Base-by-base conservation (phyloP, 176 grass and related monocot species). In the Neostapfia colusana region DNA sequence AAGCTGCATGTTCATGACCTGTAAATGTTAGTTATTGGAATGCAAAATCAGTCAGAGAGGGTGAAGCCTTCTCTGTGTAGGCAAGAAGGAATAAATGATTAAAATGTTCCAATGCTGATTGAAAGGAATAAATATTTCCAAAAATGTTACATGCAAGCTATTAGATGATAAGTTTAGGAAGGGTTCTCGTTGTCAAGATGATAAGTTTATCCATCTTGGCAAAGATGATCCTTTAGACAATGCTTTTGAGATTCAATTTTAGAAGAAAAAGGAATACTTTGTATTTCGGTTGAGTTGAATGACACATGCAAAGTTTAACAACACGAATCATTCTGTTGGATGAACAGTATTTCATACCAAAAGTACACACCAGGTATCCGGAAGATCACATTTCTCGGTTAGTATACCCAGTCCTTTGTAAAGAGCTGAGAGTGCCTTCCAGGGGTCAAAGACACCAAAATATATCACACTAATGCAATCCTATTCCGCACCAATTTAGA, bases 1-100 rank as follows among this genome's bases (percentile, higher is more conserved):
- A 99, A 92, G 96, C 89, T 83, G 88, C 92, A 72, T 99, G 96
- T 72, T 92, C 87, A 53, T 92, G 76, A 87, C 79, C 72, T 40
- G 64, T 77, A 72, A 57, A 63, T 69, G 50, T 31, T 79, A 42
- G 13, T 56, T 76, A 48, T 57, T 80, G 70, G 86, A 65, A 84
- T 64, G 46, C 4, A 74, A 70, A 53, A 80, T 78, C 65, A 71
- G 27, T 65, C 39, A 7, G 26, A 78, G 75, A 75, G 70, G 86
- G 31, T 65, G 76, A 88, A 88, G 70, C 71, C 86, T 81, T 75
- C 58, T 73, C 40, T 76, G 65, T 76, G 76, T 84, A 88, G 70
- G 59, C 56, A 84, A 79, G 69, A 75, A 84, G 71, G 20, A 88
- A 84, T 88, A 80, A 84, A 64, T 74, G n/a, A 88, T 80, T 88